phyloP scores from a whole-genome alignment of 2,329 filamentous ascomycete species.

The Penicillium rolfsii region DNA sequence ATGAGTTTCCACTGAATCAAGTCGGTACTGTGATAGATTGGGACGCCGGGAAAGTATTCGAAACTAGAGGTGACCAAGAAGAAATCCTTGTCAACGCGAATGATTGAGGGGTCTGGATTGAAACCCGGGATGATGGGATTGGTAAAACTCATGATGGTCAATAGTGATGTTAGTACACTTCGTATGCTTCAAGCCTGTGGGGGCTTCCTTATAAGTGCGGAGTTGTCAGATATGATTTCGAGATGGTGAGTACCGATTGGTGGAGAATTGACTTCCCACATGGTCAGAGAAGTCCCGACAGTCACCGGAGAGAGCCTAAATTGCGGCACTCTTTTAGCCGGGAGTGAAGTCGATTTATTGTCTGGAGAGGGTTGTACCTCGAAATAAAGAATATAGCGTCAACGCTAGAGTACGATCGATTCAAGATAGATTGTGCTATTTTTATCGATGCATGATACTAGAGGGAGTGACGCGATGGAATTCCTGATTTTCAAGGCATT shows the following conservation, averaged over 20 bases:
- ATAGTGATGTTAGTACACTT: not conserved
- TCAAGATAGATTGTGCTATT: not conserved
- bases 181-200: not conserved
- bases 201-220: conserved; percentile 3
- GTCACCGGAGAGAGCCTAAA: not conserved
- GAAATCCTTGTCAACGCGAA: conserved; percentile 56
- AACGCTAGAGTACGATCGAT: not conserved
- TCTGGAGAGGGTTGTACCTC: not conserved
- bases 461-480: too few relatives aligned
- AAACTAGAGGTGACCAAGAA: conserved; percentile 66
- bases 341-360: too few relatives aligned
- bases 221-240: not conserved
- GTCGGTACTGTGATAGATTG: conserved; percentile 61
- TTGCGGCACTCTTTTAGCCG: not conserved
- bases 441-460: too few relatives aligned
- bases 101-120: conserved; percentile 64
- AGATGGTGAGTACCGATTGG: not conserved
- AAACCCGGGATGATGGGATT: conserved; percentile 63
- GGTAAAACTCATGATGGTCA: conserved; percentile 26
- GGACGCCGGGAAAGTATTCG: conserved; percentile 64
- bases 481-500: too few relatives aligned
- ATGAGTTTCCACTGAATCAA: conserved; percentile 47
- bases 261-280: conserved; percentile 1
- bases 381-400: not conserved
- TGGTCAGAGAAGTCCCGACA: not conserved